Base-by-base conservation (phyloP, 1,284 basidiomycete species). In the Ceratobasidium sp. region DNA sequence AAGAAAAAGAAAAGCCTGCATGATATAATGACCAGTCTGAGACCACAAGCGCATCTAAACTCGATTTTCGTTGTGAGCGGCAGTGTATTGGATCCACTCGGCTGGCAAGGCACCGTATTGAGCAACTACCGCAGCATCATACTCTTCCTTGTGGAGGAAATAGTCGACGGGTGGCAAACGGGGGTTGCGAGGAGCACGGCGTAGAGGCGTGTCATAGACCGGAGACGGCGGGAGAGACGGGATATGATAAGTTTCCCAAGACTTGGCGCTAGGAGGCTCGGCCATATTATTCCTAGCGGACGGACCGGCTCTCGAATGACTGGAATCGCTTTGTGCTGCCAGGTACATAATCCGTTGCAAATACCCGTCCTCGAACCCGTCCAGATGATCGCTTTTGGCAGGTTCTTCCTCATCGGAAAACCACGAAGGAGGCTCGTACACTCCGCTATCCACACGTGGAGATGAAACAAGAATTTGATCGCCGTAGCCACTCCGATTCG, bases 151-250 rank as follows among this genome's bases (percentile, higher is more conserved):
- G 63, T 77, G 26, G 55, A 56, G 49, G 18, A 77, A 33, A 46
- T 77, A 77, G 55, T 77, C 73, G 20, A 46, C 53, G 49, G 73
- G 73, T 20, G 73, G 73, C 42, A 77, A 49, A 33, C 64, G 73
- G n/a, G 73, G 73, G 40, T 77, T 60, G 20, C 73, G 61, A 0
- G 51, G 49, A 15, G n/a, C 73, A 33, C 26, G 53, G 15, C 64
- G 51, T 13, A 44, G 44, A 39, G 73, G 53, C 13, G 63, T 40
- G 40, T 40, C 33, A 40, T 58, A 28, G 40, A 53, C 60, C 6
- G 73, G 73, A 49, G 73, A 77, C 18, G 73, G 63, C 20, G 73
- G 73, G 33, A 77, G n/a, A 3, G 73, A 77, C 2, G 73, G 73
- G 3, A 67, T 55, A 26, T 53, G 51, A 28, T 67, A 77, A 10